Conservation (phyloP, 2,329 filamentous ascomycete genomes). For the Monilinia fructigena region DNA sequence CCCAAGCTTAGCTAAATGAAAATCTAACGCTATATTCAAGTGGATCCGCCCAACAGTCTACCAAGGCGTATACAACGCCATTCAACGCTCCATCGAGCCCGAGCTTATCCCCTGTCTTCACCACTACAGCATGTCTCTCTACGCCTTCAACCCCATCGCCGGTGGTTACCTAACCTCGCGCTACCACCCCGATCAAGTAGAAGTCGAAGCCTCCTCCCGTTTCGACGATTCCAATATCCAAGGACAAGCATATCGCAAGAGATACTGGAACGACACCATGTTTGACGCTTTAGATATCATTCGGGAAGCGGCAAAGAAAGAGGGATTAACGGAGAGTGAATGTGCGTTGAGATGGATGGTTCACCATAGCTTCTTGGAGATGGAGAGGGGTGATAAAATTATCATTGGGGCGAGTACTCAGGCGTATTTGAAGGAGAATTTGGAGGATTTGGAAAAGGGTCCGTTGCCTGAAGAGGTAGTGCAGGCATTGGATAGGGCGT, state of each 20-base stretch:
- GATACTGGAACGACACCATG: constrained; percentile 61
- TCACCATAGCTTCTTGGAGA: constrained; percentile 63
- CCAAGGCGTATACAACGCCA: constrained; percentile 40
- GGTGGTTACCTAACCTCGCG: constrained; percentile 47
- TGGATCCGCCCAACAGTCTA: constrained; percentile 41
- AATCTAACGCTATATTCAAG: not conserved
- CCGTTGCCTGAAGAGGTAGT: constrained; percentile 71
- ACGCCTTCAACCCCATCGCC: constrained; percentile 60
- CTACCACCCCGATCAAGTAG: constrained; percentile 46
- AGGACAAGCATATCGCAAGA: constrained; percentile 51
- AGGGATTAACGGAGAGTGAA: constrained; percentile 68
- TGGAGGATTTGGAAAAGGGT: constrained; percentile 61
- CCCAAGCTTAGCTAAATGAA: too few relatives aligned
- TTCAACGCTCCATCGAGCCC: constrained; percentile 55
- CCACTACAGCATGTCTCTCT: constrained; percentile 59
- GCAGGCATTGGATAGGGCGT: constrained; percentile 12
- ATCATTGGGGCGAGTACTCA: constrained; percentile 59
- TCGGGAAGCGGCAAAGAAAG: constrained; percentile 64
- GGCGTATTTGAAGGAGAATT: constrained; percentile 56
- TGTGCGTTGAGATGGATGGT: constrained; percentile 71
- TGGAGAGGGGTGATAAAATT: constrained; percentile 56
- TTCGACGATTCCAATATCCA: constrained; percentile 46
- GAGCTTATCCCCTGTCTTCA: constrained; percentile 58
- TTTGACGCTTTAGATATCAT: constrained; percentile 67
- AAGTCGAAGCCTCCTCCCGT: constrained; percentile 24